A percentile compares a stretch with the other conserved stretches of the same genome.
These are phyloP conservation scores for Physcia stellaris DNA, from an alignment of 495 filamentous ascomycete species.

Conservation along the genomic window DNA sequence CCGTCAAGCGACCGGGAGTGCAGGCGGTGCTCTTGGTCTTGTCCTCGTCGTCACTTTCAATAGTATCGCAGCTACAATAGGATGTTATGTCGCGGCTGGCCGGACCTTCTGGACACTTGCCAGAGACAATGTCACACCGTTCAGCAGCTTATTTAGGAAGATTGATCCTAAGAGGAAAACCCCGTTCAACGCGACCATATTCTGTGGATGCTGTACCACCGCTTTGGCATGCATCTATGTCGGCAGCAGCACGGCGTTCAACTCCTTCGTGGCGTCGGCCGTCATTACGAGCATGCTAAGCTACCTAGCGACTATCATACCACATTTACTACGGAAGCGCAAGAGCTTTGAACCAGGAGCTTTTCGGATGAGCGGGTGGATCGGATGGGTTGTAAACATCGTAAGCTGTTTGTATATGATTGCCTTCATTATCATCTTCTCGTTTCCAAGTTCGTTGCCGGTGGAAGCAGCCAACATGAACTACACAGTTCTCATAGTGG, in stretches of 20 bases:
- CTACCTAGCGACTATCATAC: constrained; percentile 64
- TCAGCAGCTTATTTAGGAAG: constrained; percentile 23
- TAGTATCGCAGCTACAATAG: constrained; percentile 28
- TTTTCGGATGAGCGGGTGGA: constrained; percentile 48
- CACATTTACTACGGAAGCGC: constrained; percentile 53
- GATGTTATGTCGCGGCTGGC: constrained; percentile 61
- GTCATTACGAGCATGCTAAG: constrained; percentile 56
- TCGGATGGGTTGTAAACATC: constrained; percentile 47
- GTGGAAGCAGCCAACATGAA: constrained; percentile 48
- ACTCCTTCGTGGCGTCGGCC: constrained; percentile 59
- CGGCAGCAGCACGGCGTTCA: constrained; percentile 60
- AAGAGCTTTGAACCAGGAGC: constrained; percentile 49
- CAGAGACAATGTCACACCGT: constrained; percentile 49
- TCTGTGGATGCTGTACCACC: constrained; percentile 44
- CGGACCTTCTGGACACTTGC: constrained; percentile 78
- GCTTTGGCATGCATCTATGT: constrained; percentile 63
- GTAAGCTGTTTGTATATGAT: constrained; percentile 50
- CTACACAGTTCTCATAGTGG: constrained; percentile 54
- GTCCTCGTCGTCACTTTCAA: constrained; percentile 30
- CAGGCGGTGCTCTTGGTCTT: constrained; percentile 39
- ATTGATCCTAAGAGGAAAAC: constrained; percentile 37
- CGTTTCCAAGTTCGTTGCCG: constrained; percentile 55
- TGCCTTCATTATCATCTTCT: constrained; percentile 63
- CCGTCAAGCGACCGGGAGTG: constrained; percentile 50
- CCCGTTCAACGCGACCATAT: constrained; percentile 55